Percentiles rank a stretch among this genome's conserved stretches.
Conservation (phyloP, 208 protist species). For the Acanthamoeba culbertsoni region DNA sequence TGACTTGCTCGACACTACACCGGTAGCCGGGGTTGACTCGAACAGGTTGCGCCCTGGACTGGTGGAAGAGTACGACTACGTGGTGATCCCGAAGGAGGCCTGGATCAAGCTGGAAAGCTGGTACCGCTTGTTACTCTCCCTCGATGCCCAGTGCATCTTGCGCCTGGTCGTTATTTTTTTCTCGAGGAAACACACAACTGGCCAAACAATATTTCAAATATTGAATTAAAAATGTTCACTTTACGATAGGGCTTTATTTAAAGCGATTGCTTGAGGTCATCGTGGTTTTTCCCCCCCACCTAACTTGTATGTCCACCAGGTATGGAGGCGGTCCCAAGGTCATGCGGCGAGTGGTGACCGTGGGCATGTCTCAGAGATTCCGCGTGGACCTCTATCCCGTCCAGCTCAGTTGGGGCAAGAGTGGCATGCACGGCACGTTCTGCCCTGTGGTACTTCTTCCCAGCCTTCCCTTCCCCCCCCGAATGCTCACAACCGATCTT, state of each 20-base stretch:
- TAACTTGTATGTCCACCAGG: no score
- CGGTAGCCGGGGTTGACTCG: background rate
- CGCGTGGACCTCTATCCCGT: slow-evolving; percentile 12
- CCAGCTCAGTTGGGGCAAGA: background rate
- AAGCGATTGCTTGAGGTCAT: no score
- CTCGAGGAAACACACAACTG: no score
- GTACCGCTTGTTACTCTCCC: background rate
- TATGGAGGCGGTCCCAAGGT: background rate
- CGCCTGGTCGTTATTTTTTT: no score
- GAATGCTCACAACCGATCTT: no score
- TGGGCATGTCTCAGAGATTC: background rate
- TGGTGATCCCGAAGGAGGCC: background rate
- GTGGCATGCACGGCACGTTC: background rate
- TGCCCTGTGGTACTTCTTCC: background rate
- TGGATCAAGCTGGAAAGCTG: background rate
- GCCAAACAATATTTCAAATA: no score
- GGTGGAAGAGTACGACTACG: slow-evolving; percentile 5
- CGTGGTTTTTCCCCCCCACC: no score
- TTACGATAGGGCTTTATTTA: no score
- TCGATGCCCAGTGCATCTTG: no score
- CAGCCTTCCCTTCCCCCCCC: no score
- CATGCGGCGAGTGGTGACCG: background rate
- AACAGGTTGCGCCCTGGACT: background rate
- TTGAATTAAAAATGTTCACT: no score
- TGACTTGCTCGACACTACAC: background rate